Percentiles rank a stretch among this genome's conserved stretches.
These are phyloP conservation scores for Digitaria exilis DNA, from an alignment of 202 grass and related monocot species.

Conservation along the genomic window DNA sequence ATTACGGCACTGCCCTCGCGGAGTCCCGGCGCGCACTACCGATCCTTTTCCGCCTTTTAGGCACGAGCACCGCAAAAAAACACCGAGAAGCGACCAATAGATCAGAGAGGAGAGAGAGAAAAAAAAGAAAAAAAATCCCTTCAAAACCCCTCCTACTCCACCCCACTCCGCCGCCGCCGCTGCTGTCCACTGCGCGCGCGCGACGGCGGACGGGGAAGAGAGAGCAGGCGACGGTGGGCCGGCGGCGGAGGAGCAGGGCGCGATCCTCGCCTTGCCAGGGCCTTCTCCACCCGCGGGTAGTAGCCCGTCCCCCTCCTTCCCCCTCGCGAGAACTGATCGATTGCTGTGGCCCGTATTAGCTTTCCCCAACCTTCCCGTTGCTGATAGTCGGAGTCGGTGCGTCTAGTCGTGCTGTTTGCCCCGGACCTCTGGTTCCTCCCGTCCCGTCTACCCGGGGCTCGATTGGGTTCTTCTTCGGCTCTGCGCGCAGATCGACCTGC, in stretches of 20 bases:
- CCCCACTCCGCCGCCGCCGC: background rate
- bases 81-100: background rate
- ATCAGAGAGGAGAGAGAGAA: too few species aligned
- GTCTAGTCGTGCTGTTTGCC: background rate
- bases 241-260: background rate
- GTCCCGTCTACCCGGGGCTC: background rate
- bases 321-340: too few species aligned
- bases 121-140: background rate
- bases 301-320: background rate
- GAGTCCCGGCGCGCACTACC: background rate
- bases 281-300: background rate
- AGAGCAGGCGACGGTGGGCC: background rate
- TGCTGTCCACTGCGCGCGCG: background rate
- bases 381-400: constrained; percentile 6
- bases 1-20: background rate
- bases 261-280: constrained; percentile 14
- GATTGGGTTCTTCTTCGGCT: background rate
- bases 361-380: background rate
- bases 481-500: background rate
- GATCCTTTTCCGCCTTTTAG: background rate
- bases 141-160: constrained; percentile 13
- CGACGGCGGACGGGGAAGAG: background rate
- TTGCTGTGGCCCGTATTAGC: background rate
- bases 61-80: background rate
- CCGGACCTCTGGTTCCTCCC: too few species aligned